Evolutionary conservation across 768 basidiomycete genomes (phyloP).

Genomic region (Dictyophora rubrovolvata): DNA sequence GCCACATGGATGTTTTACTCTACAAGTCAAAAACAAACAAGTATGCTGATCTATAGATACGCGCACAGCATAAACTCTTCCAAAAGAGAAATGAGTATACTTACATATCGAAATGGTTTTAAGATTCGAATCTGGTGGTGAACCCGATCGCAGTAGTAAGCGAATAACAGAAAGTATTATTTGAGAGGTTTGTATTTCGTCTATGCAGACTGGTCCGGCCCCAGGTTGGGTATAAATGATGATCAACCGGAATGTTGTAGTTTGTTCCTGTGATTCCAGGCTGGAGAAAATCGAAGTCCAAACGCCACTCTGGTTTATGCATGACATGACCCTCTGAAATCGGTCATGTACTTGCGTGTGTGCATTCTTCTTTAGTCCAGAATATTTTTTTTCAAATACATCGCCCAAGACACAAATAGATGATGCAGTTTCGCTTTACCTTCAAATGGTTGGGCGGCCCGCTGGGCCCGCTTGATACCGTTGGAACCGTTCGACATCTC

Average conservation of each 20-base stretch:
- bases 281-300: not conserved
- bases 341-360: not conserved
- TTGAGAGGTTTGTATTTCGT: not conserved
- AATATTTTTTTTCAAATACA: not conserved
- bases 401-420: not conserved
- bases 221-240: not conserved
- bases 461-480: not conserved
- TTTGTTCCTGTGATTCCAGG: not conserved
- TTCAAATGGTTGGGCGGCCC: not conserved
- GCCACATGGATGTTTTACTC: too few relatives aligned
- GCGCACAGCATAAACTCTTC: too few relatives aligned
- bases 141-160: not conserved
- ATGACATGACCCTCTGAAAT: not conserved
- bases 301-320: not conserved
- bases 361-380: not conserved
- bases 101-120: not conserved
- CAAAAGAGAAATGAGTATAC: too few relatives aligned
- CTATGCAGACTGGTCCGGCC: not conserved
- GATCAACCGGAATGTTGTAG: not conserved
- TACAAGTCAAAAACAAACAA: too few relatives aligned
- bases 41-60: too few relatives aligned
- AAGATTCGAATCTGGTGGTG: not conserved
- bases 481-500: too few relatives aligned
- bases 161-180: not conserved
- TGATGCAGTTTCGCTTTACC: not conserved